These are phyloP conservation scores for Otatea glauca DNA, from an alignment of 176 grass and related monocot genomes.

Conservation along the genomic window DNA sequence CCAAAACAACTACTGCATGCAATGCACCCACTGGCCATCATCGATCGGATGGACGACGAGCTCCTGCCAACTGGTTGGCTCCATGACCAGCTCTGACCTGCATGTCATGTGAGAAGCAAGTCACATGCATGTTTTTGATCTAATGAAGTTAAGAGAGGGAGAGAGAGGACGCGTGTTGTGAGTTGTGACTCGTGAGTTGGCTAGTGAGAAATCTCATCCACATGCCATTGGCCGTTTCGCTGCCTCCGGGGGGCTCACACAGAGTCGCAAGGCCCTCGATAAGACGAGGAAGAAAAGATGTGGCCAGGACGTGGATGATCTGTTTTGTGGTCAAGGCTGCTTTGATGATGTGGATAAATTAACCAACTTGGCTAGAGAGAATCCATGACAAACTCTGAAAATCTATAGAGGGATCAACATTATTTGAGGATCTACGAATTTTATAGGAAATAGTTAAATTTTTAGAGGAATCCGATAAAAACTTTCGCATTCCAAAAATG, in stretches of 20 bases:
- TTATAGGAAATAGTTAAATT: too few relatives aligned
- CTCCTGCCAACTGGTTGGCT: constrained; percentile 11
- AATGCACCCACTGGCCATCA: background rate
- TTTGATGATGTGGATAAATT: background rate
- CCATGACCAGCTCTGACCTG: background rate
- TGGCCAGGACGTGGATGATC: constrained; percentile 31
- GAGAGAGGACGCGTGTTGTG: constrained; percentile 10
- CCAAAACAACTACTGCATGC: background rate
- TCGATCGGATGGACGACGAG: background rate
- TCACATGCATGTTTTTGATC: background rate
- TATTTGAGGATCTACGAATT: too few relatives aligned
- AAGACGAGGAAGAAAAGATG: background rate
- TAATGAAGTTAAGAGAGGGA: constrained; percentile 19
- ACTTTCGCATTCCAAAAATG: too few relatives aligned
- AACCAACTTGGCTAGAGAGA: background rate
- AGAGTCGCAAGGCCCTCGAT: background rate
- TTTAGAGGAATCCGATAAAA: too few relatives aligned
- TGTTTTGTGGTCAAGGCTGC: constrained; percentile 9
- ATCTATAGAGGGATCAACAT: background rate
- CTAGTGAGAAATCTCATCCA: background rate
- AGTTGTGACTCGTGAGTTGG: background rate
- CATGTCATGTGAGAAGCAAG: constrained; percentile 28
- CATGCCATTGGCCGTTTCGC: background rate
- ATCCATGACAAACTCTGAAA: background rate
- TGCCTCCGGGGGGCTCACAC: background rate